These are phyloP conservation scores for Zasmidium angulare DNA, from an alignment of 2,329 filamentous ascomycete species.

Conservation along the genomic window DNA sequence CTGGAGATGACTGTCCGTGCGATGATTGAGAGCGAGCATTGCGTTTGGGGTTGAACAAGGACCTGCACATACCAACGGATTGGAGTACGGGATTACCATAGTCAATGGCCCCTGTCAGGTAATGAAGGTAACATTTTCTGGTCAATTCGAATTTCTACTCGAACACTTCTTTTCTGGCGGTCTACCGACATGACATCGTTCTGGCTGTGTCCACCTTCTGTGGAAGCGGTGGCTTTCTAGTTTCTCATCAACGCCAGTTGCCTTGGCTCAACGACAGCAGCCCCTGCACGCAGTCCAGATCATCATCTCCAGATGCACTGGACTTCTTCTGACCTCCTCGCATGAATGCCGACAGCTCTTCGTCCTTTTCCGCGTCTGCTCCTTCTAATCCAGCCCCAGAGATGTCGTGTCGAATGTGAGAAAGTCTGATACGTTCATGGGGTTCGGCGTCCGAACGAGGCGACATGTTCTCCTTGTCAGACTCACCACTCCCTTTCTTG, in stretches of 20 bases:
- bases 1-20: no score
- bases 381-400: background rate
- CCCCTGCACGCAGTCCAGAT: constrained; percentile 88
- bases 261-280: constrained; percentile 85
- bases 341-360: constrained; percentile 75
- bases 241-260: constrained; percentile 63
- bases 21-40: no score
- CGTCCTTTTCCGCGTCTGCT: constrained; percentile 50
- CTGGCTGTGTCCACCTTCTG: no score
- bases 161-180: no score
- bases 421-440: background rate
- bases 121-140: no score
- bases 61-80: no score
- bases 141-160: no score
- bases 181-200: no score
- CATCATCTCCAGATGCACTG: constrained; percentile 51
- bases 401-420: background rate
- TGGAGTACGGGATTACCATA: no score
- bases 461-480: constrained; percentile 94
- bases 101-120: no score
- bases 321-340: constrained; percentile 46
- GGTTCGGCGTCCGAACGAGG: constrained; percentile 37
- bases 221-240: no score
- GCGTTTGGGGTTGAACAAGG: no score
- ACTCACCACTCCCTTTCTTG: constrained; percentile 63